A percentile compares a stretch with the other conserved stretches of the same genome.
phyloP scores from a whole-genome alignment of 495 filamentous ascomycete genomes.

The Neurospora sp. region DNA sequence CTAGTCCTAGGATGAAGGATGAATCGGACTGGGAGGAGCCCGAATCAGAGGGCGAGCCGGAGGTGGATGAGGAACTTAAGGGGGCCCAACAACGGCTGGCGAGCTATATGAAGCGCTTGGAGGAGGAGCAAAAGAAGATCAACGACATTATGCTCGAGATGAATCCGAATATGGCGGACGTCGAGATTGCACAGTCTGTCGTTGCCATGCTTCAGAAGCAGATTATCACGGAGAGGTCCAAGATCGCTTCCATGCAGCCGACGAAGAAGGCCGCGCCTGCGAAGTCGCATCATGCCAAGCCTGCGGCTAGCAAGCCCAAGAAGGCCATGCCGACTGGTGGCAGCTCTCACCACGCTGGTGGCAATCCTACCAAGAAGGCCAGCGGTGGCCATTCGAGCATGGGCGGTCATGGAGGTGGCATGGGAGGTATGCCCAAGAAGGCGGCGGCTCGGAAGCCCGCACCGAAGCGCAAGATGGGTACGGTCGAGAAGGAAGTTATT shows the following conservation, averaged over 20 bases:
- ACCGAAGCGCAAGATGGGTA: conserved; percentile 50
- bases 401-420: conserved; percentile 15
- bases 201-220: conserved; percentile 37
- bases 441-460: conserved; percentile 28
- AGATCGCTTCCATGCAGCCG: conserved; percentile 25
- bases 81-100: conserved; percentile 8
- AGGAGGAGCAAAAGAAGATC: conserved; percentile 52
- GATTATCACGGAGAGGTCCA: conserved; percentile 39
- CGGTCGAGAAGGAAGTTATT: conserved; percentile 76
- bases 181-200: conserved; percentile 45
- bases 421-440: conserved; percentile 32
- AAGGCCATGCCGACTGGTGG: conserved; percentile 21
- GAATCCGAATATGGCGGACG: conserved; percentile 49
- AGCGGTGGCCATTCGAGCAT: conserved; percentile 9
- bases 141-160: conserved; percentile 58
- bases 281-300: conserved; percentile 24
- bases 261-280: conserved; percentile 24
- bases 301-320: conserved; percentile 23
- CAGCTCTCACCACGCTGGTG: conserved; percentile 10
- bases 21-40: conserved; percentile 49
- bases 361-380: conserved; percentile 21
- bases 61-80: conserved; percentile 18
- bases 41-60: conserved; percentile 27
- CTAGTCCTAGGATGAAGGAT: conserved; percentile 36
- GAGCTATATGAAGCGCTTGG: conserved; percentile 27